Evolutionary conservation across 345 rosid genomes (phyloP).

Genomic region (Citrus inodora): DNA sequence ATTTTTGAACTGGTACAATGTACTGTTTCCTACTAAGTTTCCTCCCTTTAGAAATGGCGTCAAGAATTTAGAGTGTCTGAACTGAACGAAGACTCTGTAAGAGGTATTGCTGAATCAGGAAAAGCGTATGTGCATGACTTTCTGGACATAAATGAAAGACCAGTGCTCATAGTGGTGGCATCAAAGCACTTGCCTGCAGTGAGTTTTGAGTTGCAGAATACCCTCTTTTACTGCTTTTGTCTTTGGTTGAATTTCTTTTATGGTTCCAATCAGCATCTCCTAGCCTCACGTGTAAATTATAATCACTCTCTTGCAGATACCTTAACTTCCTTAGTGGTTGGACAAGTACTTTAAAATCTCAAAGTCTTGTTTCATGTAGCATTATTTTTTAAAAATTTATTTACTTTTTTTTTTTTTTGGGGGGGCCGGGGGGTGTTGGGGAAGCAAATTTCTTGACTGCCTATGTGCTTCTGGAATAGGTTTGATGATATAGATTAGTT

Average conservation of each 20-base stretch:
- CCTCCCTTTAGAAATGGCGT: constrained; percentile 69
- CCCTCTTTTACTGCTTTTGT: background rate
- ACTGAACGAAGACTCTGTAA: constrained; percentile 63
- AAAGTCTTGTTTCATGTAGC: background rate
- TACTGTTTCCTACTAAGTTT: constrained; percentile 21
- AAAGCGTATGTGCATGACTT: constrained; percentile 72
- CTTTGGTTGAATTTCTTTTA: background rate
- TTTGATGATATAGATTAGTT: constrained; percentile 3
- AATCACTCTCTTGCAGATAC: background rate
- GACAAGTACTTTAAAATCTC: background rate
- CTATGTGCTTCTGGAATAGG: constrained; percentile 1
- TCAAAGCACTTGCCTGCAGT: constrained; percentile 76
- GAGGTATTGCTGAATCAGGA: constrained; percentile 58
- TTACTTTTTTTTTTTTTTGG: too few species aligned
- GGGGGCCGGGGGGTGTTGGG: too few species aligned
- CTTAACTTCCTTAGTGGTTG: background rate
- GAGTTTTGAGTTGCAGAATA: constrained; percentile 32
- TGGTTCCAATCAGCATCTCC: background rate
- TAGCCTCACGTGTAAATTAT: background rate
- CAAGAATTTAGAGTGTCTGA: constrained; percentile 68
- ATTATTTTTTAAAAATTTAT: background rate
- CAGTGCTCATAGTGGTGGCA: constrained; percentile 82
- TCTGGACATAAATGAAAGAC: constrained; percentile 59
- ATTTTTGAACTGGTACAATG: background rate
- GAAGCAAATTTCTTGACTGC: background rate